Conservation (phyloP, 495 filamentous ascomycete species). For the Amphirosellinia nigrospora region DNA sequence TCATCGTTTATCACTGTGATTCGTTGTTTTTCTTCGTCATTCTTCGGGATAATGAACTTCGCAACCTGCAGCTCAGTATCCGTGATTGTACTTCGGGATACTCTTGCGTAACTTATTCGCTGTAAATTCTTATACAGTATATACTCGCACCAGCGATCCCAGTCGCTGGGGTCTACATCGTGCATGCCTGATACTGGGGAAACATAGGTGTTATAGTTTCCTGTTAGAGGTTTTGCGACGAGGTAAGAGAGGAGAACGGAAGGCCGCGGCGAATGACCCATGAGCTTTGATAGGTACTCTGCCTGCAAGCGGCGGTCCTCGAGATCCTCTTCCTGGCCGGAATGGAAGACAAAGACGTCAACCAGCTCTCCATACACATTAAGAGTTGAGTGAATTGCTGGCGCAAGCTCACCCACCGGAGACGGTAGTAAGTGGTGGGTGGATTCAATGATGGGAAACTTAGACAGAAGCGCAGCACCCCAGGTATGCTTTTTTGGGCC, state of each 20-base stretch:
- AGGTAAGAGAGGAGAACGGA: slow-evolving; percentile 89
- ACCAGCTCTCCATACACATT: slow-evolving; percentile 89
- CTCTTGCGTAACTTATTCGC: slow-evolving; percentile 86
- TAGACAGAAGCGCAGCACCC: slow-evolving; percentile 91
- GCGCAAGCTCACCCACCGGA: slow-evolving; percentile 92
- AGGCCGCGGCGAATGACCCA: slow-evolving; percentile 82
- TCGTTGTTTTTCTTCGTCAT: slow-evolving; percentile 63
- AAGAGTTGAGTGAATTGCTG: slow-evolving; percentile 93
- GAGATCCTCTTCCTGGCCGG: slow-evolving; percentile 95
- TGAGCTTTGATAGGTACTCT: slow-evolving; percentile 85
- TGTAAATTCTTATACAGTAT: slow-evolving; percentile 92
- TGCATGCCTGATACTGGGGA: slow-evolving; percentile 86
- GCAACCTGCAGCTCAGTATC: slow-evolving; percentile 98
- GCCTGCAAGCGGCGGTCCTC: slow-evolving; percentile 91
- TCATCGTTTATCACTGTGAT: slow-evolving; percentile 37
- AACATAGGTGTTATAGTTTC: slow-evolving; percentile 98
- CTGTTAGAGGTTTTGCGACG: slow-evolving; percentile 85
- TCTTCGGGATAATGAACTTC: slow-evolving; percentile 87
- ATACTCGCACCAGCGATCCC: slow-evolving; percentile 99
- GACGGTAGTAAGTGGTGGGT: slow-evolving; percentile 95
- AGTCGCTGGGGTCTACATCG: slow-evolving; percentile 91
- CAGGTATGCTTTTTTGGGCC: slow-evolving; percentile 99
- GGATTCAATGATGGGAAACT: slow-evolving; percentile 97
- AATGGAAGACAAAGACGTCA: slow-evolving; percentile 98
- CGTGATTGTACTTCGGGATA: slow-evolving; percentile 89